phyloP scores from a whole-genome alignment of 2,329 filamentous ascomycete genomes.

The Penicillium sp. region DNA sequence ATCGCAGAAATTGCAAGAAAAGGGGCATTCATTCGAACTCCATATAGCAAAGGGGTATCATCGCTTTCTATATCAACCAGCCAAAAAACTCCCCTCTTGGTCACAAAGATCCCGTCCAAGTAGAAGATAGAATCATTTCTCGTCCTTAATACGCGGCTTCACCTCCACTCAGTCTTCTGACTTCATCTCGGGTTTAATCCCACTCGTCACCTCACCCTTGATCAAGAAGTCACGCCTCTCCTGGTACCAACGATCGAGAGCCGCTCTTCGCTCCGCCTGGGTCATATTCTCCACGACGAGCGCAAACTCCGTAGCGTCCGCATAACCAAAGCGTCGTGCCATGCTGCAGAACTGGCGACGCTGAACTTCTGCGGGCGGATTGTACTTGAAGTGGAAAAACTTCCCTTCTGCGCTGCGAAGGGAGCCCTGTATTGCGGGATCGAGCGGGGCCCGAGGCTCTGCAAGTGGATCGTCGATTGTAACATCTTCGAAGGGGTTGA shows the following conservation, averaged over 20 bases:
- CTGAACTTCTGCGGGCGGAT: conserved; percentile 71
- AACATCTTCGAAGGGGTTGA: conserved; percentile 25
- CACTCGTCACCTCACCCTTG: conserved; percentile 2
- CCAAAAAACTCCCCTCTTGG: too few relatives aligned
- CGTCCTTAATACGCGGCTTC: neutral
- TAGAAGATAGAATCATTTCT: neutral
- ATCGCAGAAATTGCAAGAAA: neutral
- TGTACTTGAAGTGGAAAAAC: conserved; percentile 59
- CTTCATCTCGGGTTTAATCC: neutral
- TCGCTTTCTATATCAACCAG: neutral
- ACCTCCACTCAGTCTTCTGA: neutral
- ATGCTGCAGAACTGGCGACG: conserved; percentile 87
- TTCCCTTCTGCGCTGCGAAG: conserved; percentile 34
- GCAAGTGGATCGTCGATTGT: conserved; percentile 3
- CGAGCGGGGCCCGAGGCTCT: conserved; percentile 13
- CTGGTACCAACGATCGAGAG: conserved; percentile 76
- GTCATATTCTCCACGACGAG: conserved; percentile 88
- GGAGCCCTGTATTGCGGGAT: conserved; percentile 11
- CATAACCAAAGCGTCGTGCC: conserved; percentile 75
- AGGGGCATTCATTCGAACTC: neutral
- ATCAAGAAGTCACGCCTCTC: conserved; percentile 55
- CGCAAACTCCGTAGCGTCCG: conserved; percentile 77
- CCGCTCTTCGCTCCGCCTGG: conserved; percentile 74
- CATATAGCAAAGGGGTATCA: neutral
- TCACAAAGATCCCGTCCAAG: too few relatives aligned